Percentiles rank a stretch among this genome's conserved stretches.
Conservation (phyloP, 2,329 filamentous ascomycete genomes). For the Aspergillus unguis region DNA sequence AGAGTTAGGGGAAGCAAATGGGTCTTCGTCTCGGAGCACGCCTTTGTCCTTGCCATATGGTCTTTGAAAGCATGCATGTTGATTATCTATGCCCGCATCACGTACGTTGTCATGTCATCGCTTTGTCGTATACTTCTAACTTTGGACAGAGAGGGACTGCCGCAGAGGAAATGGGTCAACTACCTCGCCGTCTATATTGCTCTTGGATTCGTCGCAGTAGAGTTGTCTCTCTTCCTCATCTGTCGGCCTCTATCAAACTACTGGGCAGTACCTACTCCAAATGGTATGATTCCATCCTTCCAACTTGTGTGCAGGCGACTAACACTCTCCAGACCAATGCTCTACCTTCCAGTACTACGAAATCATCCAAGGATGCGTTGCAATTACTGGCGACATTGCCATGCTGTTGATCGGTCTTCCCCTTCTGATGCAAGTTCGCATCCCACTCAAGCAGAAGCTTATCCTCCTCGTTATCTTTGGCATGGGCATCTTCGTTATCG, state of each 20-base stretch:
- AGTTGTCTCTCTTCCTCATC: slow-evolving; percentile 51
- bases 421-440: slow-evolving; percentile 38
- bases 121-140: slow-evolving; percentile 2
- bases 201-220: slow-evolving; percentile 48
- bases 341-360: slow-evolving; percentile 45
- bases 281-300: slow-evolving; percentile 25
- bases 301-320: neutral
- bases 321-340: slow-evolving; percentile 36
- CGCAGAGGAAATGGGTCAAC: slow-evolving; percentile 36
- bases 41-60: slow-evolving; percentile 57
- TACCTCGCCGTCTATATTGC: slow-evolving; percentile 43
- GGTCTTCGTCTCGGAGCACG: slow-evolving; percentile 60
- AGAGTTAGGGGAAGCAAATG: slow-evolving; percentile 58
- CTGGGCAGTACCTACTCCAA: slow-evolving; percentile 48
- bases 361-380: slow-evolving; percentile 46
- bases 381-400: slow-evolving; percentile 43
- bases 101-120: slow-evolving; percentile 27
- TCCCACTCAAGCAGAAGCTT: slow-evolving; percentile 44
- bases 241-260: slow-evolving; percentile 51
- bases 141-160: slow-evolving; percentile 27
- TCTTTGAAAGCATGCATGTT: slow-evolving; percentile 53
- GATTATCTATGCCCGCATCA: slow-evolving; percentile 52
- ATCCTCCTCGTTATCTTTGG: slow-evolving; percentile 43
- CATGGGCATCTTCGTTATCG: slow-evolving; percentile 47
- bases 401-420: slow-evolving; percentile 46